Evolutionary conservation across 192 early-diverging fungal genomes (phyloP).

Genomic region (Funneliformis geosporum): DNA sequence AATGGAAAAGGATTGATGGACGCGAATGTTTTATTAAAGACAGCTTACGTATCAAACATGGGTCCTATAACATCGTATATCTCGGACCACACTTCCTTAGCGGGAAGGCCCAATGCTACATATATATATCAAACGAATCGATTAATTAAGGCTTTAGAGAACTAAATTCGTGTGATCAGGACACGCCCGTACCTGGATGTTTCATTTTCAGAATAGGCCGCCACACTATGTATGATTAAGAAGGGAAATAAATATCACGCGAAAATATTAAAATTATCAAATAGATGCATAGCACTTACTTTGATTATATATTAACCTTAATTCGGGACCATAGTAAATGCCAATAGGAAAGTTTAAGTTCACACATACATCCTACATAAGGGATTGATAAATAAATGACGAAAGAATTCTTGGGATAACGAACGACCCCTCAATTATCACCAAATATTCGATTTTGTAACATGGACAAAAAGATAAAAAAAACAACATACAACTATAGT

Average conservation of each 20-base stretch:
- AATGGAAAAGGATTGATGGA: not conserved
- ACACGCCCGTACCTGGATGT: conserved; percentile 42
- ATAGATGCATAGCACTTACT: not conserved
- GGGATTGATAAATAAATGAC: not conserved
- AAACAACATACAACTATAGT: conserved; percentile 14
- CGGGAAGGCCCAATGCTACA: conserved; percentile 40
- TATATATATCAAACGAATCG: not conserved
- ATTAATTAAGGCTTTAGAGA: not conserved
- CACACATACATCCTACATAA: conserved; percentile 3
- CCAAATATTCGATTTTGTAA: not conserved
- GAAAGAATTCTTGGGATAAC: not conserved
- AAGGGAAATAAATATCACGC: not conserved
- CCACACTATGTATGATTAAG: conserved; percentile 19
- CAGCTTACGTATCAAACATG: conserved; percentile 37
- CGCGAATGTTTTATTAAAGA: not conserved
- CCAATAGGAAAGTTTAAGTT: conserved; percentile 8
- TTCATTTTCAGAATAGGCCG: conserved; percentile 42
- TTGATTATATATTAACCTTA: conserved; percentile 21
- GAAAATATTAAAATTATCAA: not conserved
- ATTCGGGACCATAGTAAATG: conserved; percentile 6
- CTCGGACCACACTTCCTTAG: conserved; percentile 37
- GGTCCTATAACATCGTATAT: conserved; percentile 36
- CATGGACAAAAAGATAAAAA: not conserved
- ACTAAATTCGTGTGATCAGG: not conserved
- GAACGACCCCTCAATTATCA: not conserved